Base-by-base conservation (phyloP, 2,329 filamentous ascomycete genomes). In the Venturia aucupariae region DNA sequence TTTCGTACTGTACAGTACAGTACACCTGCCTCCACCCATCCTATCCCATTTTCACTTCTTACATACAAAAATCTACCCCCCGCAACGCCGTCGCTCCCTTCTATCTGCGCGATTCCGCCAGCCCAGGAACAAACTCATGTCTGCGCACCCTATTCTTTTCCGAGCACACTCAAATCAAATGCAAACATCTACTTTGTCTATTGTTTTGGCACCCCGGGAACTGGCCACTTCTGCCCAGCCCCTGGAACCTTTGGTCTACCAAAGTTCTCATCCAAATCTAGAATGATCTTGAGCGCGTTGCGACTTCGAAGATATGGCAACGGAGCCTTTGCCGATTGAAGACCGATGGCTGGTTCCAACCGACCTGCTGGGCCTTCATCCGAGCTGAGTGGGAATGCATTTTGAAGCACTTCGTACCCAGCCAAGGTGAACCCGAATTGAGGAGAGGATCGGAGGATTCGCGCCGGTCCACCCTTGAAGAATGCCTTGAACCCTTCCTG, bases 361-460 rank as follows among this genome's bases (percentile, higher is more conserved):
- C 86, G 82, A 59, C 87, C 87, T 54, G 71, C 67, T 41, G 75
- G 75, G 30, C 51, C 51, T n/a, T 57, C 51, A 8, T 35, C 15
- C 72, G 6, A 82, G 79, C 67, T 80, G 78, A 17, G 79, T 6
- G 94, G 94, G 55, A 97, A 78, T 54, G 86, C 63, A 67, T 81
- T 89, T 78, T 97, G 92, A 61, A 99, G 81, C 44, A 99, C 83
- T 77, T 99, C 94, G 76, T 97, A 99, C 54, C 90, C 90, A 3
- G 94, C 94, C 30, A 99, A 86, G 0, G 94, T 99, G 81, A 97
- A 97, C 68, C 94, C 94, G 75, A 99, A 99, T 75, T 99, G 94
- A 19, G 94, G 94, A 15, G 92, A 97, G 0, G 92, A 97, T 72
- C 94, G 89, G 75, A 97, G 78, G 72, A 99, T 95, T 80, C 94